Conservation (phyloP, 2,329 filamentous ascomycete genomes). For the Fusarium musae region DNA sequence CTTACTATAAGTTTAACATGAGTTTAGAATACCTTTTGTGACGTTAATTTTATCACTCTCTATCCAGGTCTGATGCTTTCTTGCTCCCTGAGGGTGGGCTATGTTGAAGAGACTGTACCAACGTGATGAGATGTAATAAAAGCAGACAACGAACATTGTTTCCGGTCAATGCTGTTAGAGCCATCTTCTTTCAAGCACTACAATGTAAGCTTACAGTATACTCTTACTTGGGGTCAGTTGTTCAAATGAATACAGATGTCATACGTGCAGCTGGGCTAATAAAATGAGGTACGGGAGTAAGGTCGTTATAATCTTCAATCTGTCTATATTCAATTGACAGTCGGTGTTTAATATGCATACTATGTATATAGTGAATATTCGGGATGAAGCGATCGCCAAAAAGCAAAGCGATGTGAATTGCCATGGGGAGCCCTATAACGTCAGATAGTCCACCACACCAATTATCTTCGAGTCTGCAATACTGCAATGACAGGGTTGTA, state of each 20-base stretch:
- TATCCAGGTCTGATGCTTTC: no score
- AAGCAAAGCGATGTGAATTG: background rate
- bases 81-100: background rate
- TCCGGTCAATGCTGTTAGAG: background rate
- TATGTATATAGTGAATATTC: background rate
- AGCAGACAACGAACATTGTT: background rate
- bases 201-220: background rate
- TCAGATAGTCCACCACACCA: background rate
- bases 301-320: background rate
- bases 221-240: background rate
- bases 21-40: no score
- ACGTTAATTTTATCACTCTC: no score
- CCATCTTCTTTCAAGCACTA: background rate
- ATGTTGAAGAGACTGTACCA: background rate
- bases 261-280: background rate
- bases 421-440: background rate
- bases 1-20: no score
- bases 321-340: background rate
- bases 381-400: background rate
- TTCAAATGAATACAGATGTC: background rate
- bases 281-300: background rate
- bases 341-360: background rate
- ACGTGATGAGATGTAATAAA: background rate
- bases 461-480: conserved; percentile 1
- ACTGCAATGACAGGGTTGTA: conserved; percentile 35